Evolutionary conservation across 768 basidiomycete species (phyloP).

Genomic region (Dioszegia crocea): DNA sequence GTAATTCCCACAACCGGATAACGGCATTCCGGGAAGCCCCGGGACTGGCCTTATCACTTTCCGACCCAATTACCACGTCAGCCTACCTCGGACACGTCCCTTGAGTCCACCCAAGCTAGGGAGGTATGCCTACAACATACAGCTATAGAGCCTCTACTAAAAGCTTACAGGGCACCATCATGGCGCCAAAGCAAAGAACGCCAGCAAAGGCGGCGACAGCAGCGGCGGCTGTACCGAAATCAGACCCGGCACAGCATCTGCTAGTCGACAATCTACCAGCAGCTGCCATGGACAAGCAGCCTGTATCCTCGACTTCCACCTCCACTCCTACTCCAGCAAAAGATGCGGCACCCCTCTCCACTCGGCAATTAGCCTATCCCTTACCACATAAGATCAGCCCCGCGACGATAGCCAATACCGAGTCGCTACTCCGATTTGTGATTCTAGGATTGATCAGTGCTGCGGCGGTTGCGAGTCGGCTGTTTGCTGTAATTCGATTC

Average conservation of each 20-base stretch:
- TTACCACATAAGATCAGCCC: conserved; percentile 39
- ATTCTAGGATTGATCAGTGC: conserved; percentile 86
- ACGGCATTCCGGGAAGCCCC: too few relatives aligned
- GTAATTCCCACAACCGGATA: too few relatives aligned
- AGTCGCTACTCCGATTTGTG: conserved; percentile 82
- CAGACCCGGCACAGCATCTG: conserved; percentile 13
- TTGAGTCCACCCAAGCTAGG: not conserved
- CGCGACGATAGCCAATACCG: conserved; percentile 74
- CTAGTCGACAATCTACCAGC: conserved; percentile 9
- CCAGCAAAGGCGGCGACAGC: conserved; percentile 2
- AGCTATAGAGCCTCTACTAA: not conserved
- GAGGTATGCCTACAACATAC: not conserved
- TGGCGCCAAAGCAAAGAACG: conserved; percentile 15
- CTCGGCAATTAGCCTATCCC: conserved; percentile 39
- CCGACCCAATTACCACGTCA: not conserved
- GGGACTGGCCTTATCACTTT: too few relatives aligned
- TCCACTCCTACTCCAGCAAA: not conserved
- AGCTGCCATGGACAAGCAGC: not conserved
- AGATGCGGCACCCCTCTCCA: not conserved
- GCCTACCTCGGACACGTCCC: not conserved
- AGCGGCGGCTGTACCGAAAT: not conserved
- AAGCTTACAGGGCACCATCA: not conserved
- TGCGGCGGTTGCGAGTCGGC: conserved; percentile 88
- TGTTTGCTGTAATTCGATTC: conserved; percentile 96
- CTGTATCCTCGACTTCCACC: not conserved